A percentile compares a stretch with the other conserved stretches of the same genome.
phyloP scores from a whole-genome alignment of 2,329 filamentous ascomycete species.

The Botrytis aclada region DNA sequence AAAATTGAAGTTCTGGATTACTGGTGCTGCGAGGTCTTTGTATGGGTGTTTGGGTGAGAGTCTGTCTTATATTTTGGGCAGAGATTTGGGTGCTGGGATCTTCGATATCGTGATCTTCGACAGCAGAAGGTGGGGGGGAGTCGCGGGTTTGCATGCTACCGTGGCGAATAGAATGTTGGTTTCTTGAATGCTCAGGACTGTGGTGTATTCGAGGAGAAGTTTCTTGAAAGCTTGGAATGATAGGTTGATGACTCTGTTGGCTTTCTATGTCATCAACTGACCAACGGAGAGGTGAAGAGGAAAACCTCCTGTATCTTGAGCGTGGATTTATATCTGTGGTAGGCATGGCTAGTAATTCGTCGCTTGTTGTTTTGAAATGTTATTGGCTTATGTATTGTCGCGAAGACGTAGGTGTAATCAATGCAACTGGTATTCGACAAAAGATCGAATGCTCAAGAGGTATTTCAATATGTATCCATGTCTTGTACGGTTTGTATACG shows the following conservation, averaged over 20 bases:
- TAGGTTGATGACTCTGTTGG: neutral
- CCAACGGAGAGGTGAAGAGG: neutral
- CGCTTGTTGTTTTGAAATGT: neutral
- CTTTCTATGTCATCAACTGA: neutral
- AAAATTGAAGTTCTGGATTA: neutral
- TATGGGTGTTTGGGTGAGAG: fast-evolving
- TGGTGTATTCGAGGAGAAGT: no score
- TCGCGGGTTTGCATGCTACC: fast-evolving
- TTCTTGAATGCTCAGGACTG: neutral
- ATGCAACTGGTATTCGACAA: neutral
- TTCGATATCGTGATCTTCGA: neutral
- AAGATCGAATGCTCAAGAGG: no score
- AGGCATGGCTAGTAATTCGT: no score
- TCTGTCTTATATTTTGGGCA: neutral
- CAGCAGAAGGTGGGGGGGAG: neutral
- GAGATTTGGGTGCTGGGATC: neutral
- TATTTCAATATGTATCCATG: neutral
- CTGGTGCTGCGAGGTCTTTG: neutral
- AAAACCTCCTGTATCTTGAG: neutral
- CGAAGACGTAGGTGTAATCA: no score
- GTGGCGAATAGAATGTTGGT: neutral
- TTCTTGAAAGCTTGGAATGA: neutral
- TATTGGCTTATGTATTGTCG: neutral
- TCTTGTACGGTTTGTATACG: neutral
- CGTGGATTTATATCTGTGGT: neutral